A percentile compares a stretch with the other conserved stretches of the same genome.
These are phyloP conservation scores for Nannochloropsis salina DNA, from an alignment of 108 stramenopile genomes.

Conservation along the genomic window DNA sequence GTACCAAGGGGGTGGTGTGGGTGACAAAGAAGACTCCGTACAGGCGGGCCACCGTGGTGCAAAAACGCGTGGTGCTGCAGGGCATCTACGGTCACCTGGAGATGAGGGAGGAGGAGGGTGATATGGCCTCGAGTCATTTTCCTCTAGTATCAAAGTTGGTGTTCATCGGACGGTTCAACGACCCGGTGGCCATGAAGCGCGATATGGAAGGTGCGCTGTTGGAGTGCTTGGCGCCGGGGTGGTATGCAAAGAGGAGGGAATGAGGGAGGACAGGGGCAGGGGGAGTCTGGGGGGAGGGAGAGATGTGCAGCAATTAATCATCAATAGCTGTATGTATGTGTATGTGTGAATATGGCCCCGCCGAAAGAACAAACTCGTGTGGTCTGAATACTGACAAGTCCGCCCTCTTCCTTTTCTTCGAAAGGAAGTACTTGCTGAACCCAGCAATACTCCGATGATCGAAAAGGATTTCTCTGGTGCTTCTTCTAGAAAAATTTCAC, in stretches of 20 bases:
- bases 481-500: no score
- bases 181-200: not conserved
- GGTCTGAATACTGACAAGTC: no score
- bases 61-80: not conserved
- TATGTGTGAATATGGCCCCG: no score
- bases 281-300: no score
- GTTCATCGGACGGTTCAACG: not conserved
- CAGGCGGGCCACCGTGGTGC: not conserved
- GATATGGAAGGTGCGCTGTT: not conserved
- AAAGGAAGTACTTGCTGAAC: no score
- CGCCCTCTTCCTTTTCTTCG: no score
- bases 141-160: not conserved
- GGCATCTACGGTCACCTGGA: constrained; percentile 17
- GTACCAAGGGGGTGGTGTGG: not conserved
- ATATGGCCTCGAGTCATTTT: not conserved
- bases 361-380: no score
- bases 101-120: not conserved
- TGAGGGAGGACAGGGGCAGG: not conserved
- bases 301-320: no score
- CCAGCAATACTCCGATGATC: no score
- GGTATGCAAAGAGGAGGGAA: not conserved
- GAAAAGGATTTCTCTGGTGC: no score
- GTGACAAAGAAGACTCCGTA: not conserved
- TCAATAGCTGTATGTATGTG: no score
- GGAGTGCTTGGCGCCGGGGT: not conserved